Evolutionary conservation across 2,329 filamentous ascomycete species (phyloP).

Genomic region (Domatiomyces globalis): DNA sequence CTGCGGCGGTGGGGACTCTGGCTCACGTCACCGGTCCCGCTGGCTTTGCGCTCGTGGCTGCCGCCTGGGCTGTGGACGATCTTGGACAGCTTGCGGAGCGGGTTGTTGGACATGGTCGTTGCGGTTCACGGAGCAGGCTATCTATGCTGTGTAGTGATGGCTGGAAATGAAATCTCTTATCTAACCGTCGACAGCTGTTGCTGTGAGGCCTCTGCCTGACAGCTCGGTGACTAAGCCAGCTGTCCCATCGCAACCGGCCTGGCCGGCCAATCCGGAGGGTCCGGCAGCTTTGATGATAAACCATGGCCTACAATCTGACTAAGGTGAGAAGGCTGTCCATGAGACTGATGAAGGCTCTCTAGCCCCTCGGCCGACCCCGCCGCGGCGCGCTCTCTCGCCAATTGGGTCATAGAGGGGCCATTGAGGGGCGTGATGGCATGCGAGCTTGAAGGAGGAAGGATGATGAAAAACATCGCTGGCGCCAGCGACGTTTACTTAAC

Average conservation of each 20-base stretch:
- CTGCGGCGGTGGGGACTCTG: constrained; percentile 27
- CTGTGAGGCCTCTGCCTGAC: background rate
- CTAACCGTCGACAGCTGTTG: background rate
- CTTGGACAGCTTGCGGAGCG: constrained; percentile 24
- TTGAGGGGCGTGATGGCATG: too few relatives aligned
- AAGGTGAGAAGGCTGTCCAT: background rate
- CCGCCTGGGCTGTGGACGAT: constrained; percentile 21
- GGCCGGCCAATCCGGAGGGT: background rate
- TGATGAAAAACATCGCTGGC: too few relatives aligned
- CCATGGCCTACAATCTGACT: background rate
- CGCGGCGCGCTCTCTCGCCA: too few relatives aligned
- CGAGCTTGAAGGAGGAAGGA: too few relatives aligned
- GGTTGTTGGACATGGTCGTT: constrained; percentile 11
- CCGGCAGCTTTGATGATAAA: background rate
- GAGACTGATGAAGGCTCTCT: background rate
- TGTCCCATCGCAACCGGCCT: background rate
- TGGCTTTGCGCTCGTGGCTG: constrained; percentile 10
- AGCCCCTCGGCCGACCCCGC: background rate
- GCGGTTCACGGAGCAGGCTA: background rate
- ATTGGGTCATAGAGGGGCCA: too few relatives aligned
- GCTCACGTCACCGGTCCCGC: background rate
- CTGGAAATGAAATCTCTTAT: background rate
- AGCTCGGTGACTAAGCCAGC: background rate
- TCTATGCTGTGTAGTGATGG: background rate
- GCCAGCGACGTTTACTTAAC: too few relatives aligned